Evolutionary conservation across 2,329 filamentous ascomycete species (phyloP), one percentile per base, ranked within the genome.

Genomic region (Cytospora paraplurivora): DNA sequence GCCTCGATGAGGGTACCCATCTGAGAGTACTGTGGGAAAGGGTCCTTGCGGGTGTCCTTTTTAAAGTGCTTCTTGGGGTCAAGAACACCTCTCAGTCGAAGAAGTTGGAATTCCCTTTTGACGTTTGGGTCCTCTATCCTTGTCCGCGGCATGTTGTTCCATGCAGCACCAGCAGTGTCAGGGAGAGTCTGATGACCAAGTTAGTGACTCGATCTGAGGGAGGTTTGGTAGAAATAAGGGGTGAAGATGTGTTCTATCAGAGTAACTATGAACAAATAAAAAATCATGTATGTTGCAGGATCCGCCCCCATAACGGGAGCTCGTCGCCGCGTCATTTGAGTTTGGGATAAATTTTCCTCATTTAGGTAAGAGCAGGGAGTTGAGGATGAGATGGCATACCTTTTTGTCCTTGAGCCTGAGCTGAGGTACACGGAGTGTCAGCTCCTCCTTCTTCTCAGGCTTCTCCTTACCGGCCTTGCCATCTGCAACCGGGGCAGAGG

Each of bases 11-110:
- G 86, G 7, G 91, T 94, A 63, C 94, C 95, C 34, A 97, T 86
- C 71, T 96, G 92, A 21, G 91, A 96, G 73, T 90, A 98, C 66
- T 92, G 87, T 1, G 95, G 95, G 1, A 89, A 78, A 66, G 86
- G 81, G 64, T 85, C 82, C 73, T 90, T 93, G 62, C 86, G 83
- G 57, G 79, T 85, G 58, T 94, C 88, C 76, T 97, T 98, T 75
- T 94, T 96, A 81, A 96, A 96, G 72, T 94, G 90, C 56, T 90
- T 84, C 74, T 98, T 94, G 0, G 93, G 88, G 69, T 98, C 94
- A 27, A 98, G 82, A 21, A 97, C 88, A 62, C 88, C 89, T 75
- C 95, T 88, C 89, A 97, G 94, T 68, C 92, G 88, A 64, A 99
- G 81, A 12, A 98, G 81, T 76, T 97, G 93, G 57, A 97, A 81